Evolutionary conservation across 805 yeast genomes (phyloP).

Genomic region (Kuraishia cidri): DNA sequence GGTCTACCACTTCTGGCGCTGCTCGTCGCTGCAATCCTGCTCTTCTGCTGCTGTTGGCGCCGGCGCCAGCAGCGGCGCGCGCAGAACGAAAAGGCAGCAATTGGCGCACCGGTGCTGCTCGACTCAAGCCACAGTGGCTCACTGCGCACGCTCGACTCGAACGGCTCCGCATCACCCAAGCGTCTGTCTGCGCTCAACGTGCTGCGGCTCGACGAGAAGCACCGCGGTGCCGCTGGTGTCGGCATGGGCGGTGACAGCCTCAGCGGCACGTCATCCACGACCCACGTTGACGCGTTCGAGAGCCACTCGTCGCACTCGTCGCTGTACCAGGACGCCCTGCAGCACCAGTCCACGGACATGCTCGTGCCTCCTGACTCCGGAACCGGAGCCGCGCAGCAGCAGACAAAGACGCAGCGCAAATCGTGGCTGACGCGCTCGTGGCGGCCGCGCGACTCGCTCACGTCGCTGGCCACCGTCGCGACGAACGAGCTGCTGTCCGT

Average conservation of each 20-base stretch:
- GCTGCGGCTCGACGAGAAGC: constrained; percentile 36
- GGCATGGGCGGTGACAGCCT: constrained; percentile 17
- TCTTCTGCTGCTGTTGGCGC: constrained; percentile 52
- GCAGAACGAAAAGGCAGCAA: constrained; percentile 17
- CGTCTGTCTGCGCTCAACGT: constrained; percentile 43
- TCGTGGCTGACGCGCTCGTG: constrained; percentile 52
- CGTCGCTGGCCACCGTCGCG: constrained; percentile 75
- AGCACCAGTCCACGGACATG: constrained; percentile 29
- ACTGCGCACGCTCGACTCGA: constrained; percentile 8
- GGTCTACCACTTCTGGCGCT: constrained; percentile 59
- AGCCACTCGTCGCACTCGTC: constrained; percentile 17
- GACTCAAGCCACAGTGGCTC: constrained; percentile 16
- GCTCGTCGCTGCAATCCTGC: constrained; percentile 32
- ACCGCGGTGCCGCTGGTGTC: no score
- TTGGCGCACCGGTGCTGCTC: constrained; percentile 28
- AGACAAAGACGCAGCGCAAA: constrained; percentile 32
- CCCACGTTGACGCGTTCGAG: constrained; percentile 37
- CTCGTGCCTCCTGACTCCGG: constrained; percentile 14
- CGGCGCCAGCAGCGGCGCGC: constrained; percentile 25
- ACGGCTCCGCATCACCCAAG: constrained; percentile 13
- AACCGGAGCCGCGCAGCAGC: constrained; percentile 12
- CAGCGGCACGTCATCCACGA: constrained; percentile 38
- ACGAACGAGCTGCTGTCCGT: constrained; percentile 79
- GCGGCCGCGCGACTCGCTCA: constrained; percentile 54
- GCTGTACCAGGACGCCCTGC: constrained; percentile 27